Base-by-base conservation (phyloP, 345 rosid species). In the Corchorus olitorius region DNA sequence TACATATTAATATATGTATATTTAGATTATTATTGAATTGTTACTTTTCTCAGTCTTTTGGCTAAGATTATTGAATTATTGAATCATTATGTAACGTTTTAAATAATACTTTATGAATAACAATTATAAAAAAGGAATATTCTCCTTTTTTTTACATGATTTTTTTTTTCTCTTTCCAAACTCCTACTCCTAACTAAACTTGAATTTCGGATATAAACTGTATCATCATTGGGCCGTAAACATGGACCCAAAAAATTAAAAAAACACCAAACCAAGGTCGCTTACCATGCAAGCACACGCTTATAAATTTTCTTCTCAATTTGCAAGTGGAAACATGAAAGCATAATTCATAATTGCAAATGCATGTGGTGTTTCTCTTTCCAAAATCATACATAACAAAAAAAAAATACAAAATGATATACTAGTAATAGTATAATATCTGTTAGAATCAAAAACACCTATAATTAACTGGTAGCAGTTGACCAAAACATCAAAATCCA, bases 381-480 rank as follows among this genome's bases (percentile, higher is more conserved):
- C 9, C 22, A 49, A 69, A 69, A 49, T 16, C 61, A 34, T 50
- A 12, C 4, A 54, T 20, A 6, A 65, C 4, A 54, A 53, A 12
- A 65, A 53, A 12, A 65, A 75, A 75, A 20, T 39, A 65, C 19
- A 6, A 27, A 19, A 52, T 14, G 8, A 35, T 55, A 10, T 2
- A n/a, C n/a, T n/a, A n/a, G n/a, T n/a, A n/a, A n/a, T 19, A 65
- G 37, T 6, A 5, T 20, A 49, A 22, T 35, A 49, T 6, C 39
- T 41, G 4, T 43, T n/a, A 43, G 14, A 17, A 55, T 55, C 7
- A 55, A 20, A 20, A 45, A 20, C 11, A 12, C n/a, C 45, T 17
- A 55, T 46, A 10, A 46, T 33, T 22, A 12, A 68, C 27, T 6
- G 56, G 54, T 43, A 55, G 73, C 58, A 76, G 78, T 76, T 76